These are phyloP conservation scores for Monoraphidium neglectum DNA, from an alignment of 139 green algal genomes.

Conservation along the genomic window DNA sequence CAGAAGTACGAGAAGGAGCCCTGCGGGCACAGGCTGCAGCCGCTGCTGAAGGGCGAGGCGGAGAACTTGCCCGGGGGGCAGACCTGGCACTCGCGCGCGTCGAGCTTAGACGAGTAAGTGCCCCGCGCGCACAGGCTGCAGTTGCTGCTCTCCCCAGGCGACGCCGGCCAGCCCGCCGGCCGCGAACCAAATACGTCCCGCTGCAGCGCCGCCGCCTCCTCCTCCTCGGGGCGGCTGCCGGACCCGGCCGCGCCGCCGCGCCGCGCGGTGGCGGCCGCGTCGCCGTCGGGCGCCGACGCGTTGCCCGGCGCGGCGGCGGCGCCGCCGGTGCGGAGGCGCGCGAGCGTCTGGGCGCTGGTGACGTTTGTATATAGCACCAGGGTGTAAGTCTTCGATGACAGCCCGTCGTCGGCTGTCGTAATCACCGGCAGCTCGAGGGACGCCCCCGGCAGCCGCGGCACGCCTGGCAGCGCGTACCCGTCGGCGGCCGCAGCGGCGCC, in stretches of 20 bases:
- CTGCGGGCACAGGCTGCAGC: constrained; percentile 20
- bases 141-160: constrained; percentile 20
- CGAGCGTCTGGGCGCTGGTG: too few relatives aligned
- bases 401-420: constrained; percentile 26
- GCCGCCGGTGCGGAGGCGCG: not conserved
- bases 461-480: not conserved
- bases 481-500: not conserved
- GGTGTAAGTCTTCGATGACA: constrained; percentile 27
- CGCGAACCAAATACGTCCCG: constrained; percentile 6
- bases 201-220: constrained; percentile 7
- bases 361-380: constrained; percentile 28
- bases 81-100: constrained; percentile 30
- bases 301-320: not conserved
- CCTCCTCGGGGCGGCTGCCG: not conserved
- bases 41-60: constrained; percentile 16
- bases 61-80: constrained; percentile 35
- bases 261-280: not conserved
- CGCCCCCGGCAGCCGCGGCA: constrained; percentile 5
- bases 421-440: constrained; percentile 31
- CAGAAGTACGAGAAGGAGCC: constrained; percentile 34
- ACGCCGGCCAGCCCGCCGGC: constrained; percentile 12
- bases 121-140: constrained; percentile 25
- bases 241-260: not conserved
- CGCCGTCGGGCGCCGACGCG: not conserved
- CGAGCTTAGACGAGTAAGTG: constrained; percentile 12